Base-by-base conservation (phyloP, 2,329 filamentous ascomycete genomes). In the Aureobasidium sp. region DNA sequence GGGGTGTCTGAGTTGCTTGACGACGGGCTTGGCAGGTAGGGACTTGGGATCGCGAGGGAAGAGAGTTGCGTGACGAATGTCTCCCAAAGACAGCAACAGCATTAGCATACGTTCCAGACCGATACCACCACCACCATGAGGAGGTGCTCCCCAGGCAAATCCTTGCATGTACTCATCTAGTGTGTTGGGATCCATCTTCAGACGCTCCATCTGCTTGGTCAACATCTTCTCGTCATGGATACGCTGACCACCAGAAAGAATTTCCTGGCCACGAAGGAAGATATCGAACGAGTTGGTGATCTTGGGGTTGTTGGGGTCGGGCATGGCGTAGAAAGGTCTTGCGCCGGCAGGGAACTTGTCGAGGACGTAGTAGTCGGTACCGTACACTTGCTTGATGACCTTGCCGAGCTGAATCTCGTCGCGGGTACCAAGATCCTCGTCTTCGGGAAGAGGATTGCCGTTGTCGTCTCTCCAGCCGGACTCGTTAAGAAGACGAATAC, bases 211-310 rank as follows among this genome's bases (percentile, higher is more conserved):
- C 70, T 88, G 89, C 68, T 87, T 82, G 48, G 87, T 82, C n/a
- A 97, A 80, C 71, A 89, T 82, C 5, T 81, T 77, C 0, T 89
- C 83, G 65, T 94, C 87, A 72, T 97, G 89, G 66, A 97, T 95
- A 83, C 92, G 91, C 75, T 97, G 92, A 8, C 92, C 92, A 68
- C 92, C 92, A 0, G 90, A 93, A 50, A 93, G 86, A 62, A 97
- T 94, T 73, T 97, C 92, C 71, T 97, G 92, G 0, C 92, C 92
- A 34, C 92, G 88, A 47, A 96, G 83, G 77, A 97, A 97, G 63
- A 97, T 95, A 72, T 97, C 92, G 69, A 96, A 97, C 0, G 92
- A 96, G 72, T 96, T 96, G 56, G 92, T 97, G 72, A 86, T 85
- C 37, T 82, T 80, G 13, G 84, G 79, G 69, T 95, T 84, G 17